Evolutionary conservation across 140 eudicot species (phyloP).

Genomic region (Erigeron philadelphicus): DNA sequence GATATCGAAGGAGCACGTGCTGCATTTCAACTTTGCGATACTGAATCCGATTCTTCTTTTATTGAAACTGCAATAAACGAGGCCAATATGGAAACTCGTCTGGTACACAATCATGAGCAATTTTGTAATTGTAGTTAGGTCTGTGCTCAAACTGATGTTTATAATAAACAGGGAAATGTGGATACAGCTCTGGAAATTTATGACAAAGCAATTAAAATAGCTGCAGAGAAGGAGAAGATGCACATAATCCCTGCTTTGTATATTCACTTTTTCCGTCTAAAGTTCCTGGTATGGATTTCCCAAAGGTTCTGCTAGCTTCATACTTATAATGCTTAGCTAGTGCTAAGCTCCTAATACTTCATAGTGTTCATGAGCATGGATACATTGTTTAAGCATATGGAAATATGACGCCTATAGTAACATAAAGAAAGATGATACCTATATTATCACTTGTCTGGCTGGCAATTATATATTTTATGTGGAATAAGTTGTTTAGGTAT

Average conservation of each 20-base stretch:
- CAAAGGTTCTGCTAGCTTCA: neutral
- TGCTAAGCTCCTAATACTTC: neutral
- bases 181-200: slow-evolving; percentile 54
- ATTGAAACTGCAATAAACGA: slow-evolving; percentile 41
- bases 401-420: slow-evolving; percentile 7
- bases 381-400: neutral
- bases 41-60: slow-evolving; percentile 42
- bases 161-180: slow-evolving; percentile 62
- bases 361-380: neutral
- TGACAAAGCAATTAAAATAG: slow-evolving; percentile 61
- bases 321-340: slow-evolving; percentile 19
- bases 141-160: slow-evolving; percentile 7
- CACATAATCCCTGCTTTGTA: slow-evolving; percentile 50
- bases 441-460: neutral
- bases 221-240: slow-evolving; percentile 46
- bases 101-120: slow-evolving; percentile 38
- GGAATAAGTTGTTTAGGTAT: neutral
- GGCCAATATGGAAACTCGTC: slow-evolving; percentile 86
- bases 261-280: slow-evolving; percentile 61
- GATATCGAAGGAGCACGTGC: slow-evolving; percentile 73
- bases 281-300: slow-evolving; percentile 52
- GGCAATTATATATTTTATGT: neutral
- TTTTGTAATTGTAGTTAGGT: neutral
- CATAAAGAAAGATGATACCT: neutral
- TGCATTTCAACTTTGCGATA: slow-evolving; percentile 45